These are phyloP conservation scores for Aspergillus avenaceus DNA, from an alignment of 495 filamentous ascomycete genomes.

Conservation along the genomic window DNA sequence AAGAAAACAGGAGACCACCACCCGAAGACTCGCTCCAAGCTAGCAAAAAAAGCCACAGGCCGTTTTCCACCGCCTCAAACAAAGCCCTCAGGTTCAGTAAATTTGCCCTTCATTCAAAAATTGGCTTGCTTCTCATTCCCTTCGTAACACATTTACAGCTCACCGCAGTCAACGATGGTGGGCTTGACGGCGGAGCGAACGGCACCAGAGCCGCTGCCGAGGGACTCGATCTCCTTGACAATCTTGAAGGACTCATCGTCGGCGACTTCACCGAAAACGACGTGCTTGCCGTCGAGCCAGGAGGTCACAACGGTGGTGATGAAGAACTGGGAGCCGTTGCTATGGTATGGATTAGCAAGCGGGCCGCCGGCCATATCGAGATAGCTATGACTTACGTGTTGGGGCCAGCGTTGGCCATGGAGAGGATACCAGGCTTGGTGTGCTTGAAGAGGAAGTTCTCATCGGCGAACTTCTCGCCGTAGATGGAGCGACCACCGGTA, in stretches of 20 bases:
- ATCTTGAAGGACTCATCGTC: conserved; percentile 58
- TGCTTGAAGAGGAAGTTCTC: conserved; percentile 92
- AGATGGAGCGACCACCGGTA: conserved; percentile 95
- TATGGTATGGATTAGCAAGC: no score
- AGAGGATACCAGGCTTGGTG: conserved; percentile 80
- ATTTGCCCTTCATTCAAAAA: conserved; percentile 3
- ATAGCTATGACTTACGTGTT: conserved; percentile 55
- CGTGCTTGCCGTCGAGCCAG: conserved; percentile 95
- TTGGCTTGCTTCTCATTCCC: conserved; percentile 4
- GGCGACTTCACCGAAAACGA: conserved; percentile 93
- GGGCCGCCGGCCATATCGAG: no score
- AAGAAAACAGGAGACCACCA: conserved; percentile 8
- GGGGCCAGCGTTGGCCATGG: conserved; percentile 97
- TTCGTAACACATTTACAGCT: conserved; percentile 36
- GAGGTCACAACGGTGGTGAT: conserved; percentile 88
- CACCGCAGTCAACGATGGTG: conserved; percentile 61
- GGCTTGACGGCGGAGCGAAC: conserved; percentile 61
- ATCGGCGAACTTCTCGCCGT: conserved; percentile 94
- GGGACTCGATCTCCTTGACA: conserved; percentile 71
- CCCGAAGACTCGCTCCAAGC: neutral
- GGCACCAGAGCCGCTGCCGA: conserved; percentile 58
- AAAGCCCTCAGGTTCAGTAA: neutral
- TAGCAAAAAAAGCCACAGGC: neutral
- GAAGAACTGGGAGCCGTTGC: conserved; percentile 99
- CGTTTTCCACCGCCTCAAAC: neutral